Evolutionary conservation across 768 basidiomycete species (phyloP), one percentile per base, ranked within the genome.

Genomic region (Amanita rimosa): DNA sequence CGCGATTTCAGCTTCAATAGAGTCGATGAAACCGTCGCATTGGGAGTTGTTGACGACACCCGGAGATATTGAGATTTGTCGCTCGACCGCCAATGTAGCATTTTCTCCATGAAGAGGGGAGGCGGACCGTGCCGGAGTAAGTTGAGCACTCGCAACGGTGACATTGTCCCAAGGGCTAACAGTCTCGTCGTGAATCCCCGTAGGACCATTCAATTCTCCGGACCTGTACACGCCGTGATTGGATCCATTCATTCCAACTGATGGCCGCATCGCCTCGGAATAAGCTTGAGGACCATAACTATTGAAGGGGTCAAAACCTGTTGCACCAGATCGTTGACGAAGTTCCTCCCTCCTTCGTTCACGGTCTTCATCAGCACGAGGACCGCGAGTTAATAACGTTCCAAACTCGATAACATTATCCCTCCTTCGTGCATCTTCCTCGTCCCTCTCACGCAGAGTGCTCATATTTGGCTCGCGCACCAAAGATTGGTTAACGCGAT

Each of bases 261-360:
- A 19, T 9, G 43, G 44, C 17, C 50, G 22, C 22, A 35, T 13
- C 16, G 24, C 17, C 13, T 44, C 50, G n/a, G 49, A 10, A 46
- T 44, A 51, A 4, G 42, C 27, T 7, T 44, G 43, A 22, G 69
- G 34, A 39, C 66, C 70, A 1, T 82, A 74, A 1, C 81, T 78
- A 60, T 89, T 82, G 68, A 90, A 92, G 1, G 86, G 83, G 57
- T 92, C 88, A 59, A 77, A 90, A 1, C 83, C 75, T 19, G 69
- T 67, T 2, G 74, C 66, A 37, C 60, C 64, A 40, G 64, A 64
- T 21, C 75, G 64, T 26, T 66, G 64, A 31, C 73, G 69, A 51
- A 70, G 65, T 42, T 74, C 74, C 60, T 75, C 74, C 55, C 69
- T 62, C 42, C 70, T 63, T 49, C 81, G 68, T 54, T 72, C 64